Percentiles rank a stretch among this genome's conserved stretches.
These are phyloP conservation scores for Fusarium stilboides DNA, from an alignment of 2,329 filamentous ascomycete species.

Conservation along the genomic window DNA sequence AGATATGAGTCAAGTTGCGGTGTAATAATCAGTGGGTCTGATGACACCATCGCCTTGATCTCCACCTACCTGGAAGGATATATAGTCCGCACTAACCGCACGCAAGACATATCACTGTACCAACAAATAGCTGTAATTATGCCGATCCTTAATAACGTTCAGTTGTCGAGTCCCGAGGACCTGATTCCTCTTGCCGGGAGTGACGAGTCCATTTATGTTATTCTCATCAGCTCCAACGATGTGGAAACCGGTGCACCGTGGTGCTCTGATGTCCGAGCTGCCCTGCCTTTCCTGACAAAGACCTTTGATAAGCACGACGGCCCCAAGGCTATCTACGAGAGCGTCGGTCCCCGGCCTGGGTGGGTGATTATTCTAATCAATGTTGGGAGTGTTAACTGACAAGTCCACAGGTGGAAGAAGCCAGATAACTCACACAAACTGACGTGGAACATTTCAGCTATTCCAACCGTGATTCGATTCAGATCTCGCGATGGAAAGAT, in stretches of 20 bases:
- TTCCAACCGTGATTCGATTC: not conserved
- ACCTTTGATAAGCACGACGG: not conserved
- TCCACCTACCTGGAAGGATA: not conserved
- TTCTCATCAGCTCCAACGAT: not conserved
- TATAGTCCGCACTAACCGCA: not conserved
- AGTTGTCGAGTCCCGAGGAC: not conserved
- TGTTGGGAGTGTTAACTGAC: not conserved
- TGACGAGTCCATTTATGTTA: not conserved
- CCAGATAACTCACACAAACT: not conserved
- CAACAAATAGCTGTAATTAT: not conserved
- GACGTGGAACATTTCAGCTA: not conserved
- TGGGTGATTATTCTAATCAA: not conserved
- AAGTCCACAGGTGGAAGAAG: not conserved
- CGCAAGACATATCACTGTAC: no score
- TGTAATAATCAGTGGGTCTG: not conserved
- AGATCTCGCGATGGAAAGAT: not conserved
- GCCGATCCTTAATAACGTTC: not conserved
- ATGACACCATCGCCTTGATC: slow-evolving; percentile 1
- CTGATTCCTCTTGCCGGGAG: not conserved
- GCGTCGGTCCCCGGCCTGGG: not conserved
- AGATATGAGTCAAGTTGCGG: no score
- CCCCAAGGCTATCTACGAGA: not conserved
- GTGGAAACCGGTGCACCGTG: not conserved
- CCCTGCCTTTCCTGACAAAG: not conserved
- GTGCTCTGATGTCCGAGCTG: slow-evolving; percentile 3